Conservation (phyloP, 345 rosid genomes). For the Streptanthus diversifolius region DNA sequence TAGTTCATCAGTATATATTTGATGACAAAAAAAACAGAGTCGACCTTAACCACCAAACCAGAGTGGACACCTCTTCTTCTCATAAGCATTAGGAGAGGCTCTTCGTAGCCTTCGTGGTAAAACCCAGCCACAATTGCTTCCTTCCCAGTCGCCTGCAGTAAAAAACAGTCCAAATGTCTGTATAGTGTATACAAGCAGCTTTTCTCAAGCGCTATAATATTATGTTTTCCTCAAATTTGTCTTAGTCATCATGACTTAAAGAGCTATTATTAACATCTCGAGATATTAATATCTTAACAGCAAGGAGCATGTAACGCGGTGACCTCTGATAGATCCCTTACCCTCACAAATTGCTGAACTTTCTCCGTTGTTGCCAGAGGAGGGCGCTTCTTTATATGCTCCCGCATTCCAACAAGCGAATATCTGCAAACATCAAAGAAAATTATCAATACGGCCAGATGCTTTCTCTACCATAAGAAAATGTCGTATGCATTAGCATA, state of each 20-base stretch:
- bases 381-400: constrained; percentile 98
- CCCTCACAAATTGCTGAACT: constrained; percentile 91
- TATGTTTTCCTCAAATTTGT: not conserved
- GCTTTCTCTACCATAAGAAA: not conserved
- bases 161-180: constrained; percentile 8
- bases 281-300: not conserved
- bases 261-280: not conserved
- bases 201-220: not conserved
- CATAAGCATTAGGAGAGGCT: constrained; percentile 95
- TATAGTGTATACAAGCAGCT: not conserved
- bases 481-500: not conserved
- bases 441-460: not conserved
- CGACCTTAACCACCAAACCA: constrained; percentile 93
- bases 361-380: constrained; percentile 93
- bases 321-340: constrained; percentile 37
- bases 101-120: constrained; percentile 93
- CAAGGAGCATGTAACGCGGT: not conserved
- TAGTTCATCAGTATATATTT: not conserved
- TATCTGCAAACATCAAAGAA: constrained; percentile 42
- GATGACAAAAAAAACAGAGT: constrained; percentile 25
- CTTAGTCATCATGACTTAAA: not conserved
- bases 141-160: constrained; percentile 73
- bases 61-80: constrained; percentile 93
- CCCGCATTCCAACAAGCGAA: constrained; percentile 75
- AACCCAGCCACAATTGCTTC: constrained; percentile 92